phyloP scores from a whole-genome alignment of 2,329 filamentous ascomycete genomes.

The Monosporascus sp. region DNA sequence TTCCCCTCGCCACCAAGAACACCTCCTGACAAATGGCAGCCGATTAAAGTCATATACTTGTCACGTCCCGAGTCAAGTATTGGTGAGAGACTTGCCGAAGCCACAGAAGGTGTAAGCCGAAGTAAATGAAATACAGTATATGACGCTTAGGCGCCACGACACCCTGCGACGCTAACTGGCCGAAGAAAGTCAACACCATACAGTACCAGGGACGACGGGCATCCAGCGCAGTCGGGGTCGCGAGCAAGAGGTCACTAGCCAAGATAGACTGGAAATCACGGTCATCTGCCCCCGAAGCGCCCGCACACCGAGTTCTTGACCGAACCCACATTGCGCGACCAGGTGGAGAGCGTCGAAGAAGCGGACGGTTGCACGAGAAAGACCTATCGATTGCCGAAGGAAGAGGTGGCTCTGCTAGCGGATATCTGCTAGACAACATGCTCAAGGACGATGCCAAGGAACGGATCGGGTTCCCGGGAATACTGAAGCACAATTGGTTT shows the following conservation, averaged over 20 bases:
- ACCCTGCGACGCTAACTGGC: not conserved
- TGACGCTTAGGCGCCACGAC: not conserved
- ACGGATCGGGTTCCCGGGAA: conserved; percentile 4
- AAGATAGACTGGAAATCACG: not conserved
- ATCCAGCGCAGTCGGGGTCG: not conserved
- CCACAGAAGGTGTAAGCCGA: not conserved
- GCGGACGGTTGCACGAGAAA: conserved; percentile 1
- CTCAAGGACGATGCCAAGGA: conserved; percentile 6
- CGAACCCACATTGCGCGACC: conserved; percentile 2
- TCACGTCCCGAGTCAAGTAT: not conserved
- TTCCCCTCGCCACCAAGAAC: not conserved
- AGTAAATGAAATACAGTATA: too few relatives aligned
- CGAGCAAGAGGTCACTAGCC: not conserved
- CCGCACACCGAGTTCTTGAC: not conserved
- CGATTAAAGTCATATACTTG: not conserved
- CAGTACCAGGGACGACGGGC: not conserved
- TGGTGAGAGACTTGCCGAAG: too few relatives aligned
- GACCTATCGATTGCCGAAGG: conserved; percentile 6
- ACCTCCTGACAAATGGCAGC: not conserved
- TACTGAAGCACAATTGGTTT: conserved; percentile 8
- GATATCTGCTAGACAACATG: conserved; percentile 6
- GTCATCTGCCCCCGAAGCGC: not conserved
- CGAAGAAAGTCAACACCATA: not conserved
- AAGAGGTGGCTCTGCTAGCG: conserved; percentile 5
- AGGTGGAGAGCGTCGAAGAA: conserved; percentile 3